Percentiles rank a stretch among this genome's conserved stretches.
phyloP scores from a whole-genome alignment of 305 asterid genomes.

The Salvia sclarea region DNA sequence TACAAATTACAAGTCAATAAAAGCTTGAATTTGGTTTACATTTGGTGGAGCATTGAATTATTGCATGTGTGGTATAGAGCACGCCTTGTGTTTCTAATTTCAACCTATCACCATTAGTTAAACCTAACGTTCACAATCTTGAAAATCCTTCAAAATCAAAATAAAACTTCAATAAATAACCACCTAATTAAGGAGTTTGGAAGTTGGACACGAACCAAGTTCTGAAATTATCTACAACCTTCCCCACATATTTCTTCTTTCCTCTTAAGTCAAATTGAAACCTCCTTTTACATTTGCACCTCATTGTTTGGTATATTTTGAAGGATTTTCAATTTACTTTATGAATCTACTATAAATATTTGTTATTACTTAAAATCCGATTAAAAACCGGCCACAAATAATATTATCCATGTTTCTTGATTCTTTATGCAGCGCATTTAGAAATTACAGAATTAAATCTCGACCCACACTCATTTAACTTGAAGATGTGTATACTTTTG shows the following conservation, averaged over 20 bases:
- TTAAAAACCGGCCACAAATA: too few relatives aligned
- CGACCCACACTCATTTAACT: background rate
- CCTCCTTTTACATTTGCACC: background rate
- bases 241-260: conserved; percentile 1
- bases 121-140: background rate
- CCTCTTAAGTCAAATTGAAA: background rate
- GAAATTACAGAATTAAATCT: background rate
- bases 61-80: background rate
- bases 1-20: too few relatives aligned
- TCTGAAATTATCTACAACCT: background rate
- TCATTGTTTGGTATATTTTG: background rate
- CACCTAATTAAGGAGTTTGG: background rate
- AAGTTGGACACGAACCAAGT: background rate
- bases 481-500: too few relatives aligned
- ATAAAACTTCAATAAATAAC: background rate
- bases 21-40: too few relatives aligned
- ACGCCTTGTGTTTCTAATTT: background rate
- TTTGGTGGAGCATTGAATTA: background rate
- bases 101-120: background rate
- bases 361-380: too few relatives aligned
- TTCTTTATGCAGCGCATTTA: too few relatives aligned
- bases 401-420: background rate
- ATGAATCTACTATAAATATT: background rate
- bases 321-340: background rate
- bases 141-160: background rate